Evolutionary conservation across 208 protist species (phyloP).

Genomic region (Blechomonas ayalai): DNA sequence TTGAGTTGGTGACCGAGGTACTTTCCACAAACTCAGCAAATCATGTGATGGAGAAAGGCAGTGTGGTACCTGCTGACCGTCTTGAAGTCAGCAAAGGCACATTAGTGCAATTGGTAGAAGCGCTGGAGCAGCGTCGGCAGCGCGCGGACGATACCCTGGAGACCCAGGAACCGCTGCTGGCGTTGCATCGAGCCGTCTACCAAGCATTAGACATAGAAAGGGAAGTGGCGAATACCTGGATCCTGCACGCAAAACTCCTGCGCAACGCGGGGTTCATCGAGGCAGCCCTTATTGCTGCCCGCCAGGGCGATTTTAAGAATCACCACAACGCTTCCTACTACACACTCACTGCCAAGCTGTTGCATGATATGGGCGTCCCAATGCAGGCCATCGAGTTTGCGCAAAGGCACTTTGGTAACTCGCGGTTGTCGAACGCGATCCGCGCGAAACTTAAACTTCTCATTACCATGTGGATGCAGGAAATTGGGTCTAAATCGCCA

Average conservation of each 20-base stretch:
- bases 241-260: constrained; percentile 75
- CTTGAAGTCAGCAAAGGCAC: background rate
- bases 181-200: constrained; percentile 76
- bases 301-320: constrained; percentile 38
- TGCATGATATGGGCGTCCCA: constrained; percentile 73
- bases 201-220: constrained; percentile 35
- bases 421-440: constrained; percentile 14
- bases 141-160: constrained; percentile 57
- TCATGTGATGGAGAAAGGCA: no score
- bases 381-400: constrained; percentile 81
- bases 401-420: constrained; percentile 21
- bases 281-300: constrained; percentile 60
- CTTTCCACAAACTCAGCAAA: no score
- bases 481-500: constrained; percentile 59
- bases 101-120: constrained; percentile 9
- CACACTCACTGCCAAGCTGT: constrained; percentile 76
- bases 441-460: constrained; percentile 70
- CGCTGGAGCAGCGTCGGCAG: constrained; percentile 24
- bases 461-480: constrained; percentile 67
- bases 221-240: constrained; percentile 67
- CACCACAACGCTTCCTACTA: constrained; percentile 34
- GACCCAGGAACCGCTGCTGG: constrained; percentile 72
- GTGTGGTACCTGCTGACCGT: background rate
- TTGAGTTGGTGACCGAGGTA: constrained; percentile 51
- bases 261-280: constrained; percentile 68